phyloP scores from a whole-genome alignment of 169 alveolate species.

The Plasmodium relictum region DNA sequence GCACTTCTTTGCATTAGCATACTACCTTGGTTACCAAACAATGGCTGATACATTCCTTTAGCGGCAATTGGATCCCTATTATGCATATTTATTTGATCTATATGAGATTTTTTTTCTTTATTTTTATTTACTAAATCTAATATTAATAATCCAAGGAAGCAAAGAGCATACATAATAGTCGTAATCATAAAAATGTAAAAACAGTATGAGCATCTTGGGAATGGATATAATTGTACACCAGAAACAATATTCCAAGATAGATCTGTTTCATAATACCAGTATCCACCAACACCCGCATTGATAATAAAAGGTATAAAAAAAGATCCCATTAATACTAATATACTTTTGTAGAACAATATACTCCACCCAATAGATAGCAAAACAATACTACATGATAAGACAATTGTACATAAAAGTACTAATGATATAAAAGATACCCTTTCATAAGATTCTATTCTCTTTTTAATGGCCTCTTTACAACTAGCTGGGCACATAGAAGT shows the following conservation, averaged over 20 bases:
- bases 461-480: conserved; percentile 56
- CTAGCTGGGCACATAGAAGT: conserved; percentile 66
- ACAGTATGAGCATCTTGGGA: conserved; percentile 59
- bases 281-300: conserved; percentile 57
- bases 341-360: conserved; percentile 41
- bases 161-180: conserved; percentile 39
- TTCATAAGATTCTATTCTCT: conserved; percentile 68
- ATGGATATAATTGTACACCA: conserved; percentile 57
- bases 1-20: conserved; percentile 69
- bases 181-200: conserved; percentile 61
- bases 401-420: conserved; percentile 39
- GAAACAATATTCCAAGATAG: conserved; percentile 55
- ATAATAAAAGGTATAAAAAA: conserved; percentile 55
- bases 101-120: conserved; percentile 43
- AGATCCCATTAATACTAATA: conserved; percentile 54
- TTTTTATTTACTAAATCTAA: conserved; percentile 23
- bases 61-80: conserved; percentile 27
- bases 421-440: conserved; percentile 60
- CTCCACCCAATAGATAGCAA: conserved; percentile 53
- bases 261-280: conserved; percentile 75
- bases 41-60: conserved; percentile 49
- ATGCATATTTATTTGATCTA: conserved; percentile 23
- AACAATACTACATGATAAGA: conserved; percentile 40
- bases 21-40: conserved; percentile 12
- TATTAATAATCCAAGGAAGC: conserved; percentile 29